Evolutionary conservation across 2,329 filamentous ascomycete genomes (phyloP).

Genomic region (Cercospora janseana): DNA sequence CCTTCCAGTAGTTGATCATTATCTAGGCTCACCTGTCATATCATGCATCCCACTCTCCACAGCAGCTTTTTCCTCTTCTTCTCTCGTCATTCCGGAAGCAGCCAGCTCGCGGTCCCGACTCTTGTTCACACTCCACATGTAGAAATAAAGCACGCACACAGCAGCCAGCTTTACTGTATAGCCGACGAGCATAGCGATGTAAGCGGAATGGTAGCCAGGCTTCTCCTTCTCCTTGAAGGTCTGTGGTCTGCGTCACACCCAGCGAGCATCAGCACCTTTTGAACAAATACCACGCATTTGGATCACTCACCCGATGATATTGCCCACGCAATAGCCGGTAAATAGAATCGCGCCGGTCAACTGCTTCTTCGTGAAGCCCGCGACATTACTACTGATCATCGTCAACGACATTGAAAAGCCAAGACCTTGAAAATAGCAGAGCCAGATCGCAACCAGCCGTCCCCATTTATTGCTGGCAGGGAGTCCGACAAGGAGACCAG

Average conservation of each 20-base stretch:
- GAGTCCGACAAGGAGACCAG: conserved; percentile 53
- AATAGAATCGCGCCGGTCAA: conserved; percentile 45
- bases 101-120: conserved; percentile 51
- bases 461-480: conserved; percentile 56
- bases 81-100: conserved; percentile 32
- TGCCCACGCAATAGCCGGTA: conserved; percentile 48
- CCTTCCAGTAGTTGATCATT: background rate
- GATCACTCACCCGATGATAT: conserved; percentile 47
- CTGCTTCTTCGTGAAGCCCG: conserved; percentile 57
- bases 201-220: conserved; percentile 51
- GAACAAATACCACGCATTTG: background rate
- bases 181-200: conserved; percentile 57
- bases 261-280: background rate
- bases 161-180: conserved; percentile 54
- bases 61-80: conserved; percentile 50
- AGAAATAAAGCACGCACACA: conserved; percentile 53
- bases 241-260: conserved; percentile 43
- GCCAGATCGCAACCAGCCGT: conserved; percentile 56
- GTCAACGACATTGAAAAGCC: conserved; percentile 56
- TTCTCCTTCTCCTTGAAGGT: conserved; percentile 53
- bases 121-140: conserved; percentile 57
- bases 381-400: conserved; percentile 54
- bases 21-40: conserved; percentile 39
- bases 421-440: conserved; percentile 56
- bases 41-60: conserved; percentile 58